Evolutionary conservation across 495 filamentous ascomycete genomes (phyloP), one percentile per base, ranked within the genome.

Genomic region (Cercophora newfieldiana): DNA sequence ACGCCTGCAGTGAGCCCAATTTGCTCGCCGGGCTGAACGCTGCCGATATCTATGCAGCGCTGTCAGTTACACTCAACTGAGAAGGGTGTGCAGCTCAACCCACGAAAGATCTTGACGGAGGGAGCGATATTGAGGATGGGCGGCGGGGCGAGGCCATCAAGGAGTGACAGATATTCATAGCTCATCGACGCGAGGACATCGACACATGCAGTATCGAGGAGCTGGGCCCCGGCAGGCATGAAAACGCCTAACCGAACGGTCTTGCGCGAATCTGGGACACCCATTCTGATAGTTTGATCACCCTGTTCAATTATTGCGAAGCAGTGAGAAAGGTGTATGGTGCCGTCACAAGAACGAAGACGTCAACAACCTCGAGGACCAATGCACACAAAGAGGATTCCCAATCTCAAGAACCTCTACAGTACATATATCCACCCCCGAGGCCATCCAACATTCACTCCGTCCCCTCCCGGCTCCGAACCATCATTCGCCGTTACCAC

Each of bases 181-280:
- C 74, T 77, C 59, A 82, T 76, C 65, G 72, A 79, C 26, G 72
- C 78, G 12, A 86, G 71, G 37, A 85, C 74, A 68, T 86, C 83
- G 29, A 84, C 67, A 37, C 75, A 72, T 7, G 84, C 80, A 10
- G 79, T 65, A 65, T 86, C 84, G 19, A 86, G 78, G 16, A 86
- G 69, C 63, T 86, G 84, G 51, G 75, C 74, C 0, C 66, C 68
- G 7, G 67, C 49, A 1, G 82, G 76, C 19, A 84, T 69, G 61
- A 85, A 81, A 33, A 86, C 79, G 48, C 81, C 83, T 54, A 84
- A 68, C 14, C 72, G 75, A 30, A 82, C 47, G 4, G 51, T 68
- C 25, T 62, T 51, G 14, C 63, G 63, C 53, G 61, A 22, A 7
- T 49, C 26, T 3, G 53, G 47, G n/a, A 48, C 48, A 24, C 29